phyloP scores from a whole-genome alignment of 192 early-diverging fungal species.

The Coemansia sp. region DNA sequence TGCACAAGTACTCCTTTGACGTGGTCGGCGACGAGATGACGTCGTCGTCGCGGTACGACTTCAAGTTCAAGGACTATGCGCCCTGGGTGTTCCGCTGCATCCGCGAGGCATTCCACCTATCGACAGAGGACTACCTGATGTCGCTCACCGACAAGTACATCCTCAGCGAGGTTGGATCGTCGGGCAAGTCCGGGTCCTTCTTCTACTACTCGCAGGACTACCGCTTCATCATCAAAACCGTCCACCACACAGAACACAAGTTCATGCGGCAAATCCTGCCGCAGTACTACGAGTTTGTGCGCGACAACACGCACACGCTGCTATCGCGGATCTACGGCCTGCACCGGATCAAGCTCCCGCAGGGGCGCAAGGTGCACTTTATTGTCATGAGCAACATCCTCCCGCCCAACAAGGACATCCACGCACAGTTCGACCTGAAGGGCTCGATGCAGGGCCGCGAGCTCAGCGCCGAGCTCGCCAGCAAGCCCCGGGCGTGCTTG shows the following conservation, averaged over 20 bases:
- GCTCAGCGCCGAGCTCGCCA: conserved; percentile 64
- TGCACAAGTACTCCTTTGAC: conserved; percentile 96
- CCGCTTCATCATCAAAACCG: conserved; percentile 98
- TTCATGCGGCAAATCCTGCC: conserved; percentile 83
- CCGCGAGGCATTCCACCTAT: conserved; percentile 80
- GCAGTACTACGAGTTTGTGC: conserved; percentile 87
- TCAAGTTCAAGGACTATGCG: conserved; percentile 99
- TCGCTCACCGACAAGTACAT: conserved; percentile 96
- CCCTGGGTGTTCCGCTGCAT: conserved; percentile 95
- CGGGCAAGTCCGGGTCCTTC: conserved; percentile 94
- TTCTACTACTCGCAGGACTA: conserved; percentile 99
- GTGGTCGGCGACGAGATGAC: conserved; percentile 92
- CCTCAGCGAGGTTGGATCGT: conserved; percentile 86
- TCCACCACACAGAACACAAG: conserved; percentile 91
- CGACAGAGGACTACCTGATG: conserved; percentile 88
- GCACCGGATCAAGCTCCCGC: conserved; percentile 92
- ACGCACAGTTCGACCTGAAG: conserved; percentile 94
- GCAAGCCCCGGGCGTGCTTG: conserved; percentile 83
- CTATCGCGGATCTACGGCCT: conserved; percentile 92
- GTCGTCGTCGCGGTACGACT: conserved; percentile 92
- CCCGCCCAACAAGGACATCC: conserved; percentile 94
- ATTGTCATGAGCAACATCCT: conserved; percentile 99
- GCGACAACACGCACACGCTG: conserved; percentile 84
- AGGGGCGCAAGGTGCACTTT: conserved; percentile 93
- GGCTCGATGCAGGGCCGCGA: conserved; percentile 85